Evolutionary conservation across 345 rosid genomes (phyloP), one percentile per base, ranked within the genome.

Genomic region (Brassica incana): DNA sequence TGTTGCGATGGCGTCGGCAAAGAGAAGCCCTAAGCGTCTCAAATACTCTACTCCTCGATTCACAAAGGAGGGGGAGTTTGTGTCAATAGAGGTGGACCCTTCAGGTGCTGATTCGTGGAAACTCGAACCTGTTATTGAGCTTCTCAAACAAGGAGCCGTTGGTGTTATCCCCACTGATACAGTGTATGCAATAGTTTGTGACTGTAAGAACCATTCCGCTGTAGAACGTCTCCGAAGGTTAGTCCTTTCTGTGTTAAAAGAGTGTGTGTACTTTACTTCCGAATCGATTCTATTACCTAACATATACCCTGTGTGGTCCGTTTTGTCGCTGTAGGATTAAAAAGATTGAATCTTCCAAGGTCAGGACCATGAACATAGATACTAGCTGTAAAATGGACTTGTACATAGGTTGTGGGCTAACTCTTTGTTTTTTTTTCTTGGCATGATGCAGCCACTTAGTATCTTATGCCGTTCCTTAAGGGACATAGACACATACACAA

Each of bases 111-210:
- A 92, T 78, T 74, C 76, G 27, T 92, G 97, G 97, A 90, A 89
- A 76, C 79, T 92, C 73, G 88, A 89, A 64, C 87, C 92, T 2
- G 83, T 92, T 12, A 64, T 91, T 50, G 85, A 89, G 6, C 92
- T 92, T 62, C 77, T 95, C 84, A 92, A 87, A 33, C 77, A 87
- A 80, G 97, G 97, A 81, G 99, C 97, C 78, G 97, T 95, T 65
- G 99, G 97, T 29, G 92, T 92, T 76, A 88, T 95, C 69, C 97
- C 99, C 67, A 95, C 99, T 16, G 99, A 95, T 56, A 92, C 97
- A 2, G 82, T 91, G 92, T 95, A 90, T 76, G 92, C 97, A 4
- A 85, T 92, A 56, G 94, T 77, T 35, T 95, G 99, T 63, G 84
- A 92, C 72, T 82, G 87, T 85, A 88, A 85, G 73, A 92, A 86